phyloP scores from a whole-genome alignment of 768 basidiomycete genomes.

The Kwoniella mangroviensis region DNA sequence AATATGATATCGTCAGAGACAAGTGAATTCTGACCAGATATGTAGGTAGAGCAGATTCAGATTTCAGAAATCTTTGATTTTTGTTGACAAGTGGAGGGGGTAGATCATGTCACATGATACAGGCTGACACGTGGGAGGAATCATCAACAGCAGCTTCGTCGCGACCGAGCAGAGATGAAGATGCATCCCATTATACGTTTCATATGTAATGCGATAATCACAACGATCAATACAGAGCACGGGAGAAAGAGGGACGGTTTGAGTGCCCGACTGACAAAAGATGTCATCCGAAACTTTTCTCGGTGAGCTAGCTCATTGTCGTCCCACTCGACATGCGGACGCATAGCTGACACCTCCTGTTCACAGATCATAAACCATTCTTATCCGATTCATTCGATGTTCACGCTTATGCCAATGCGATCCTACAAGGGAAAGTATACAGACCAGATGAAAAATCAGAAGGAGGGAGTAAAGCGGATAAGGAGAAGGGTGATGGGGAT shows the following conservation, averaged over 20 bases:
- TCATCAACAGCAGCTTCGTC: not conserved
- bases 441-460: slow-evolving; percentile 66
- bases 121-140: not conserved
- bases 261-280: no score
- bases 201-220: no score
- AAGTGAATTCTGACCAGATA: no score
- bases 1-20: no score
- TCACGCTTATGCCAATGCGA: slow-evolving; percentile 86
- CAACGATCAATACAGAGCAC: not conserved
- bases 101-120: slow-evolving; percentile 18
- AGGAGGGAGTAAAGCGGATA: slow-evolving; percentile 3
- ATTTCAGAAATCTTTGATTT: slow-evolving; percentile 9
- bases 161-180: not conserved
- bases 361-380: slow-evolving; percentile 75
- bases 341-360: not conserved
- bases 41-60: not conserved
- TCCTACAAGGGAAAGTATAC: slow-evolving; percentile 82
- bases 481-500: slow-evolving; percentile 60
- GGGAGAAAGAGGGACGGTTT: not conserved
- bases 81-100: slow-evolving; percentile 22
- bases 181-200: not conserved
- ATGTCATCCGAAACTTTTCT: slow-evolving; percentile 24
- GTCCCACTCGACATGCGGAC: not conserved
- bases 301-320: not conserved
- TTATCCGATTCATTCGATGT: slow-evolving; percentile 76